Conservation (phyloP, 495 filamentous ascomycete genomes). For the Neurospora tetraspora region DNA sequence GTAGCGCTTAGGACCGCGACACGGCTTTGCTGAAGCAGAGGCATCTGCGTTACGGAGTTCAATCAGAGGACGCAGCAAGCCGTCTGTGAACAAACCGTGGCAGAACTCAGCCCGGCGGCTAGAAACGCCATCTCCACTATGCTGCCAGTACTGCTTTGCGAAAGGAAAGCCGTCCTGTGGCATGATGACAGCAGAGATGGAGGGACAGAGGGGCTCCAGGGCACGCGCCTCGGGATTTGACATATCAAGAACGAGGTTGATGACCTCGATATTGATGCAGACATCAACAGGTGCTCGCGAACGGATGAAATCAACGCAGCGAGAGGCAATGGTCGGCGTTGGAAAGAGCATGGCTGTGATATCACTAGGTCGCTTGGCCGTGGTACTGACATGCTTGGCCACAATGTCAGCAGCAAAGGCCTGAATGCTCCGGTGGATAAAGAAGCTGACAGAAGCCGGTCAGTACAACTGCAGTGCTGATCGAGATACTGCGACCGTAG, state of each 20-base stretch:
- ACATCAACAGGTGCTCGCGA: slow-evolving; percentile 40
- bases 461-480: background rate
- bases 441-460: slow-evolving; percentile 52
- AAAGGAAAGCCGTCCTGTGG: slow-evolving; percentile 51
- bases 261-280: slow-evolving; percentile 43
- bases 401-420: slow-evolving; percentile 60
- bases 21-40: slow-evolving; percentile 29
- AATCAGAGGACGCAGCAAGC: slow-evolving; percentile 51
- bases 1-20: slow-evolving; percentile 63
- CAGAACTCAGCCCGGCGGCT: slow-evolving; percentile 89
- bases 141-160: slow-evolving; percentile 93
- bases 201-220: slow-evolving; percentile 27
- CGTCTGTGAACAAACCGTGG: slow-evolving; percentile 59
- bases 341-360: slow-evolving; percentile 66
- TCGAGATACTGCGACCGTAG: background rate
- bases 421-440: slow-evolving; percentile 76
- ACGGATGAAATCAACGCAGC: slow-evolving; percentile 66
- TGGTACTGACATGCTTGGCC: slow-evolving; percentile 47
- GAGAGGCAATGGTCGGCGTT: slow-evolving; percentile 49
- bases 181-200: slow-evolving; percentile 63
- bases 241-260: slow-evolving; percentile 55
- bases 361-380: slow-evolving; percentile 32
- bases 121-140: slow-evolving; percentile 88
- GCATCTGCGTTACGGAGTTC: slow-evolving; percentile 6
- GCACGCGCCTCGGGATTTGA: slow-evolving; percentile 39